Conservation (phyloP, 768 basidiomycete species). For the Tylopilus sp. region DNA sequence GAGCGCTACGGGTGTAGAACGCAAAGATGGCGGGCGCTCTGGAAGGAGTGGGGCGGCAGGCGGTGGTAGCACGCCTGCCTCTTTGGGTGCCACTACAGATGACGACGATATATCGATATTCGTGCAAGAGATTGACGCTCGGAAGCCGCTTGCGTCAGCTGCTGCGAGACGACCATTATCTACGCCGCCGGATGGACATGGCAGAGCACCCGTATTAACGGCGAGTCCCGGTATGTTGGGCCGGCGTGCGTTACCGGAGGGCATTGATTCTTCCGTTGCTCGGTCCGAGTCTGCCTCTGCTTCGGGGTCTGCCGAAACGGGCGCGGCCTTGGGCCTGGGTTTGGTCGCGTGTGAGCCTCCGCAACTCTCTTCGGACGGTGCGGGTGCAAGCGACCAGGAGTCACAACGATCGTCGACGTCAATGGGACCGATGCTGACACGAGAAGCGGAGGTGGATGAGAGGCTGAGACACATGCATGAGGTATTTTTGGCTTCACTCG, state of each 20-base stretch:
- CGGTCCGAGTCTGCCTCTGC: conserved; percentile 1
- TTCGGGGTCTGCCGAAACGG: neutral
- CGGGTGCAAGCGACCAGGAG: conserved; percentile 14
- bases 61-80: conserved; percentile 32
- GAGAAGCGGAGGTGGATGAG: conserved; percentile 62
- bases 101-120: conserved; percentile 79
- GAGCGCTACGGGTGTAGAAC: conserved; percentile 13
- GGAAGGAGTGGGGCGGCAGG: conserved; percentile 21
- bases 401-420: conserved; percentile 25
- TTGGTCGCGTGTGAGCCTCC: conserved; percentile 11
- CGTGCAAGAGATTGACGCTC: conserved; percentile 71
- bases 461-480: conserved; percentile 64
- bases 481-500: conserved; percentile 59
- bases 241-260: neutral
- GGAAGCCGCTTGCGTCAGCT: conserved; percentile 52
- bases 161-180: conserved; percentile 14
- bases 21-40: conserved; percentile 22
- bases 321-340: conserved; percentile 13
- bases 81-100: conserved; percentile 50
- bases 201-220: neutral
- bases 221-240: conserved; percentile 6
- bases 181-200: neutral
- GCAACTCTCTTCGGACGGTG: conserved; percentile 19
- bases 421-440: conserved; percentile 59
- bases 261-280: conserved; percentile 1